phyloP scores from a whole-genome alignment of 345 rosid species.

The Salix udensis region DNA sequence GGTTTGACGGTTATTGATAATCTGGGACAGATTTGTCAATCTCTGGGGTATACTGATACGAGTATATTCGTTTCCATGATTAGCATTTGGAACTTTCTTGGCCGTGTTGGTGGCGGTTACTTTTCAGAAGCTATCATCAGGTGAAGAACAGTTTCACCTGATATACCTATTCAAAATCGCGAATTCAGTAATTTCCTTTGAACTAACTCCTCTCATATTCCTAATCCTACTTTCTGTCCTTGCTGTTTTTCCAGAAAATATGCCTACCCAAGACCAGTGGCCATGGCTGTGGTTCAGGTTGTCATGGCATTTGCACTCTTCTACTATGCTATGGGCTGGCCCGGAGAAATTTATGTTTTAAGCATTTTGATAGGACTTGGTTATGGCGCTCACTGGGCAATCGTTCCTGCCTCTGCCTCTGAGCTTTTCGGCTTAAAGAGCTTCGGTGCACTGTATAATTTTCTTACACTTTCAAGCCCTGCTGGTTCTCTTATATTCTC shows the following conservation, averaged over 20 bases:
- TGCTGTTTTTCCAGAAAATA: slow-evolving; percentile 44
- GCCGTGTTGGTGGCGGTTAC: slow-evolving; percentile 94
- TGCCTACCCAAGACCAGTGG: slow-evolving; percentile 85
- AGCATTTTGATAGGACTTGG: slow-evolving; percentile 88
- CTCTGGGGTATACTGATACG: slow-evolving; percentile 73
- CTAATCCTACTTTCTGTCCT: no score
- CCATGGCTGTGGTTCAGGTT: slow-evolving; percentile 79
- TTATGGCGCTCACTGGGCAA: slow-evolving; percentile 85
- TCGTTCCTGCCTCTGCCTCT: neutral
- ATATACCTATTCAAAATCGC: no score
- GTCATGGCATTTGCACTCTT: slow-evolving; percentile 87
- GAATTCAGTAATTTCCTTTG: neutral
- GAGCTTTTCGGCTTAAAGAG: slow-evolving; percentile 71
- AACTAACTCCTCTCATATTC: neutral
- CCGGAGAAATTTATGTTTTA: slow-evolving; percentile 82
- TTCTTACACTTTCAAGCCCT: slow-evolving; percentile 50
- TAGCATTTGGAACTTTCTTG: slow-evolving; percentile 98
- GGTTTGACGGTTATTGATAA: slow-evolving; percentile 96
- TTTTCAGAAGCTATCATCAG: slow-evolving; percentile 86
- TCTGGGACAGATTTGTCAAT: slow-evolving; percentile 95
- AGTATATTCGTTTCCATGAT: slow-evolving; percentile 92
- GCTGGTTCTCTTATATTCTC: slow-evolving; percentile 73
- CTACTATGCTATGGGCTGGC: slow-evolving; percentile 90
- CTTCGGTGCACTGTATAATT: slow-evolving; percentile 71
- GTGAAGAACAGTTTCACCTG: slow-evolving; percentile 32